These are phyloP conservation scores for Exophiala phaeomuriformis DNA, from an alignment of 2,329 filamentous ascomycete species.

Conservation along the genomic window DNA sequence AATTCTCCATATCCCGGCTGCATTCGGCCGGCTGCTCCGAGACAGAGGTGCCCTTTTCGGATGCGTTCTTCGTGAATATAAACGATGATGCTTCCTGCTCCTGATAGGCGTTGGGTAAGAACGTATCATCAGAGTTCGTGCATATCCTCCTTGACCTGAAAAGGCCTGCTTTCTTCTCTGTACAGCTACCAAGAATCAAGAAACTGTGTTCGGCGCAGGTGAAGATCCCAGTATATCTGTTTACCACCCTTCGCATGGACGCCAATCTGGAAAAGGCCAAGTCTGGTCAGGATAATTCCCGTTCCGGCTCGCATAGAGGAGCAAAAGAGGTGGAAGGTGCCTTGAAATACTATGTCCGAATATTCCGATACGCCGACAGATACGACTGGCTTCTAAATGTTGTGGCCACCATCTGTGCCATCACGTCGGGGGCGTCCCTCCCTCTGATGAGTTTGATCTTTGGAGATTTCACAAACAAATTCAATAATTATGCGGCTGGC, in stretches of 20 bases:
- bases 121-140: too few relatives aligned
- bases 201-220: too few relatives aligned
- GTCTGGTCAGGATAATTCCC: constrained; percentile 5
- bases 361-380: constrained; percentile 24
- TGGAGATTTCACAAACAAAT: constrained; percentile 29
- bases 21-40: too few relatives aligned
- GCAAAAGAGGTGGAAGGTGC: constrained; percentile 16
- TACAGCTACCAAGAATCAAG: too few relatives aligned
- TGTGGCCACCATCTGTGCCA: constrained; percentile 20
- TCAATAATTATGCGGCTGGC: constrained; percentile 26
- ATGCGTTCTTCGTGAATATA: too few relatives aligned
- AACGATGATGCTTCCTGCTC: too few relatives aligned
- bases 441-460: constrained; percentile 37
- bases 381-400: constrained; percentile 23
- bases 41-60: too few relatives aligned
- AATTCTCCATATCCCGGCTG: too few relatives aligned
- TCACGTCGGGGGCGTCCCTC: constrained; percentile 28
- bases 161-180: too few relatives aligned
- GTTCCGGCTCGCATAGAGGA: not conserved
- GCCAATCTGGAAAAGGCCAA: constrained; percentile 6
- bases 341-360: constrained; percentile 20
- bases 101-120: too few relatives aligned
- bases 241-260: constrained; percentile 1
- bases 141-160: too few relatives aligned
- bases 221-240: not conserved